Base-by-base conservation (phyloP, 306 rosid species). In the Begonia peltatifolia region DNA sequence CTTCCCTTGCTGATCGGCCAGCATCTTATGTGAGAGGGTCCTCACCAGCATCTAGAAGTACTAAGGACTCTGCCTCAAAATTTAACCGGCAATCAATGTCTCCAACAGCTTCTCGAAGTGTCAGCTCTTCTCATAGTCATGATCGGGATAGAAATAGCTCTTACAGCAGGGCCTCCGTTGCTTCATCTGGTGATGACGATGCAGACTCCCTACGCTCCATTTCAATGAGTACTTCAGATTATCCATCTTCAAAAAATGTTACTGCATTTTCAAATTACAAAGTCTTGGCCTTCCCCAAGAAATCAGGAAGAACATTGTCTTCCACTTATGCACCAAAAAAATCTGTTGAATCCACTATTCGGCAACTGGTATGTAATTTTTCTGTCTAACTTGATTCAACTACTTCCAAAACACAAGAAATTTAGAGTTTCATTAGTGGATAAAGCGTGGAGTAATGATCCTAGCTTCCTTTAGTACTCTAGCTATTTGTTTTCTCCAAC, bases 11-110 rank as follows among this genome's bases (percentile, higher is more conserved):
- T 30, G 87, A 85, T 70, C 77, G 87, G 20, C 95, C 95, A 20
- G 84, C 87, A 61, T 68, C 83, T 6, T 85, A 85, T 66, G 87
- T 82, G 42, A 82, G 95, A 68, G 92, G 92, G 59, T 85, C 92
- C 54, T 85, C 95, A 46, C 95, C 95, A 49, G 95, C 87, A 52
- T 69, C 87, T 56, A 73, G 77, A 66, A 82, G 68, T 65, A 71
- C 82, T 52, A 69, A 71, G 76, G 94, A 74, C 13, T 67, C 81
- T 69, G 56, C 81, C 47, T 47, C 76, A 66, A 82, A 73, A 62
- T 46, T 65, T 43, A 71, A 75, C 53, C 65, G 95, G 67, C 87
- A 79, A 51, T 85, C 87, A 4, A 81, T 79, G 78, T 85, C 95
- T 57, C 95, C 95, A 58, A 79, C 87, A 67, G 74, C 90, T 55